A percentile compares a stretch with the other conserved stretches of the same genome.
Conservation (phyloP, 805 yeast genomes). For the Geotrichum ghanense region DNA sequence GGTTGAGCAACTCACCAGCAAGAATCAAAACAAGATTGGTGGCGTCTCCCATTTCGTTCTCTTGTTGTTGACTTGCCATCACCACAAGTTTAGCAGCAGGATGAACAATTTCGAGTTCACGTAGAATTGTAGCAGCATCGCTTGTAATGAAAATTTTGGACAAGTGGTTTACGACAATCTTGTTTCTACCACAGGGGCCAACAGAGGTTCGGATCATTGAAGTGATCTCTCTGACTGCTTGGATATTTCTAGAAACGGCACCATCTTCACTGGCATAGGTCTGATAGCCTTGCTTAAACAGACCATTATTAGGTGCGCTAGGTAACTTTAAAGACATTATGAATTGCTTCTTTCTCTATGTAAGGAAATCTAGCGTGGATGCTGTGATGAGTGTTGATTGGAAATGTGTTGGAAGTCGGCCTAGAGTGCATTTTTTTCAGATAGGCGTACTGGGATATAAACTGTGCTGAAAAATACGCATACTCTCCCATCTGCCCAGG, state of each 20-base stretch:
- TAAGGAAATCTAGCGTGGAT: no score
- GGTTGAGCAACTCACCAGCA: slow-evolving; percentile 83
- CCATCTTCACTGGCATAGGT: slow-evolving; percentile 85
- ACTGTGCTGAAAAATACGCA: slow-evolving; percentile 1
- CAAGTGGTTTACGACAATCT: slow-evolving; percentile 82
- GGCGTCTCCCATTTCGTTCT: slow-evolving; percentile 93
- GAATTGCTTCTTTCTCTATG: not conserved
- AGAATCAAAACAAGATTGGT: slow-evolving; percentile 83
- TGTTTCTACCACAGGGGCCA: slow-evolving; percentile 97
- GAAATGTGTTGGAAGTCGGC: not conserved
- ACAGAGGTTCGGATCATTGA: slow-evolving; percentile 86
- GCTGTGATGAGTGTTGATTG: not conserved
- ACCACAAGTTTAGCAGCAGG: slow-evolving; percentile 94
- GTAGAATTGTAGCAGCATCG: slow-evolving; percentile 96
- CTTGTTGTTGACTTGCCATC: slow-evolving; percentile 96
- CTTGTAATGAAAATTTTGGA: slow-evolving; percentile 83
- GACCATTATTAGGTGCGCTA: slow-evolving; percentile 82
- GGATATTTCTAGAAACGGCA: slow-evolving; percentile 82
- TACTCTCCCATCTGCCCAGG: not conserved
- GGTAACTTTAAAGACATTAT: slow-evolving; percentile 84
- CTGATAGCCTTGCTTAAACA: slow-evolving; percentile 92
- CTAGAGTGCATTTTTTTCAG: not conserved
- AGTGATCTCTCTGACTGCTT: slow-evolving; percentile 89
- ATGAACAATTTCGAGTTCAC: slow-evolving; percentile 87
- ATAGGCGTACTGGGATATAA: not conserved